These are phyloP conservation scores for Leccinum glutinopallens DNA, from an alignment of 1,284 basidiomycete species.

Conservation along the genomic window DNA sequence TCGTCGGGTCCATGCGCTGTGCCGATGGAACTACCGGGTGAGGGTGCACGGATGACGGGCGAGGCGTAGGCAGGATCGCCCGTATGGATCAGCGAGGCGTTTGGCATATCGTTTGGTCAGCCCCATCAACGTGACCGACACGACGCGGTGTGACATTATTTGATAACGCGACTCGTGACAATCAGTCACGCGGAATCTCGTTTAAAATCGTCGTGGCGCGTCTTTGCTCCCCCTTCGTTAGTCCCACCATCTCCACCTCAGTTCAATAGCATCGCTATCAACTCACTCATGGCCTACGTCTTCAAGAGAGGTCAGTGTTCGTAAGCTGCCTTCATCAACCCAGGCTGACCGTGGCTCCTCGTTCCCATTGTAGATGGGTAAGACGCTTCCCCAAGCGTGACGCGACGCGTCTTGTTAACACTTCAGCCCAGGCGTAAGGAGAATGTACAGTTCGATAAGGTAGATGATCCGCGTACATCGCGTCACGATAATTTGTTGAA, in stretches of 20 bases:
- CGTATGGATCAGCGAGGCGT: constrained; percentile 33
- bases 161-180: constrained; percentile 33
- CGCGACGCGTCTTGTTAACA: constrained; percentile 29
- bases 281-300: constrained; percentile 61
- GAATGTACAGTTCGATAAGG: constrained; percentile 87
- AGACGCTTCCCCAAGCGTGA: constrained; percentile 39
- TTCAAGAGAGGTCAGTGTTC: constrained; percentile 69
- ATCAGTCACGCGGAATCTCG: constrained; percentile 29
- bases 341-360: constrained; percentile 19
- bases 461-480: constrained; percentile 33
- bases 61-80: constrained; percentile 57
- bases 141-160: constrained; percentile 39
- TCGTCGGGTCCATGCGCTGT: constrained; percentile 65
- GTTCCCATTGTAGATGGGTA: constrained; percentile 58
- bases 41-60: constrained; percentile 65
- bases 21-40: constrained; percentile 71
- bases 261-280: constrained; percentile 9
- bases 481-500: constrained; percentile 18
- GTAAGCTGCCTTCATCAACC: not conserved
- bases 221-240: constrained; percentile 29
- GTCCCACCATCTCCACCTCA: constrained; percentile 36
- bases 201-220: constrained; percentile 38
- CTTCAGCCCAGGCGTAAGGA: constrained; percentile 68
- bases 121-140: constrained; percentile 10
- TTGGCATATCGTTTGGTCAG: constrained; percentile 27